These are phyloP conservation scores for Favolaschia claudopus DNA, from an alignment of 768 basidiomycete genomes.

Conservation along the genomic window DNA sequence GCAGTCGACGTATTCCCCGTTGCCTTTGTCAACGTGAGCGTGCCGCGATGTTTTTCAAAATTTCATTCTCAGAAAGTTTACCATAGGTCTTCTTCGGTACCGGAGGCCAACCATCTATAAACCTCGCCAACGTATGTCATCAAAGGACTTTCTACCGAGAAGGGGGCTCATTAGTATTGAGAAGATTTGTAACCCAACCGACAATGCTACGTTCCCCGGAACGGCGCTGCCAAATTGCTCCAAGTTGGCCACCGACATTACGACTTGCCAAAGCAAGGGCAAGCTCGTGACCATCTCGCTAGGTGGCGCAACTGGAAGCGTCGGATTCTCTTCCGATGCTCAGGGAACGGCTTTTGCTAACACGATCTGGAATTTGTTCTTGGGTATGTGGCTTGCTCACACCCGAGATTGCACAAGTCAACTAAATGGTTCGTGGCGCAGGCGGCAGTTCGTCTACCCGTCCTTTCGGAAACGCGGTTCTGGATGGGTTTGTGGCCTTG, in stretches of 20 bases:
- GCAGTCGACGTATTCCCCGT: conserved; percentile 74
- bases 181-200: conserved; percentile 68
- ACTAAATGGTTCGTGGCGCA: not conserved
- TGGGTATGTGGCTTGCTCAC: conserved; percentile 59
- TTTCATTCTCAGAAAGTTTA: too few species aligned
- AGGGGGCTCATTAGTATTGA: not conserved
- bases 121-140: conserved; percentile 68
- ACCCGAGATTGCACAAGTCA: not conserved
- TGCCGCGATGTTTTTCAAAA: too few species aligned
- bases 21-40: conserved; percentile 72
- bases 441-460: conserved; percentile 56
- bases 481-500: conserved; percentile 64
- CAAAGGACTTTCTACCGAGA: not conserved
- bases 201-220: conserved; percentile 66
- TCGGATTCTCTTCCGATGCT: conserved; percentile 63
- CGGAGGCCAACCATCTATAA: conserved; percentile 67
- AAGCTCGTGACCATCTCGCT: conserved; percentile 67
- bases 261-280: conserved; percentile 69
- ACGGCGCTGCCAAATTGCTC: conserved; percentile 69
- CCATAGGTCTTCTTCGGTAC: conserved; percentile 72
- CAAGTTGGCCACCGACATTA: conserved; percentile 66
- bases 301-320: conserved; percentile 69
- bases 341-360: conserved; percentile 68
- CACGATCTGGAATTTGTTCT: conserved; percentile 76
- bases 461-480: conserved; percentile 74